phyloP scores from a whole-genome alignment of 805 yeast species.

The Yamadazyma laniorum region DNA sequence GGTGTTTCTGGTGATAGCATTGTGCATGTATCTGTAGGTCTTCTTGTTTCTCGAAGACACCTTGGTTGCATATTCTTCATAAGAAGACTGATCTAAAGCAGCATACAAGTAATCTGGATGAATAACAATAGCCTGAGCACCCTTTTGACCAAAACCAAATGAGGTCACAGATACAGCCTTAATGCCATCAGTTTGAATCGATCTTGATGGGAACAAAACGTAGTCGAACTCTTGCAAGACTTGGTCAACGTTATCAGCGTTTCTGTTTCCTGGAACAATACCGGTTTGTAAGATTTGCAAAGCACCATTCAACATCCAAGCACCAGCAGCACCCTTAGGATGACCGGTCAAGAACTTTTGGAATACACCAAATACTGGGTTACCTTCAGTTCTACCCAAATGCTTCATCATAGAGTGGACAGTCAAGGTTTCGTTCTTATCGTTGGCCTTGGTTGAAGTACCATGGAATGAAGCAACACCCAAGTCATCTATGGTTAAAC shows the following conservation, averaged over 20 bases:
- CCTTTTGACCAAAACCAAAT: slow-evolving; percentile 99
- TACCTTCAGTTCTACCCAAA: slow-evolving; percentile 95
- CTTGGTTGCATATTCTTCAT: slow-evolving; percentile 66
- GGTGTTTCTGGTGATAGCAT: slow-evolving; percentile 86
- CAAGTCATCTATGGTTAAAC: slow-evolving; percentile 89
- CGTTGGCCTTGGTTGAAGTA: slow-evolving; percentile 97
- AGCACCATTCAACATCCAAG: slow-evolving; percentile 99
- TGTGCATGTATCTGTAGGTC: slow-evolving; percentile 94
- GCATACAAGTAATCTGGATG: slow-evolving; percentile 94
- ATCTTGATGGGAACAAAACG: slow-evolving; percentile 90
- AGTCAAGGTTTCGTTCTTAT: slow-evolving; percentile 94
- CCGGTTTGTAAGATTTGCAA: slow-evolving; percentile 90
- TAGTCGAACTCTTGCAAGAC: slow-evolving; percentile 78
- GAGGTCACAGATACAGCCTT: slow-evolving; percentile 97
- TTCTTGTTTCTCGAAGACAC: slow-evolving; percentile 80
- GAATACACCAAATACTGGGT: slow-evolving; percentile 97
- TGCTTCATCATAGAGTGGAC: slow-evolving; percentile 91
- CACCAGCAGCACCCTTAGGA: slow-evolving; percentile 99
- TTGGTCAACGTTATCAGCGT: slow-evolving; percentile 94
- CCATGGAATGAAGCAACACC: slow-evolving; percentile 99
- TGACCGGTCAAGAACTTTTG: slow-evolving; percentile 99
- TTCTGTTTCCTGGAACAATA: slow-evolving; percentile 96
- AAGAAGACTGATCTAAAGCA: slow-evolving; percentile 67
- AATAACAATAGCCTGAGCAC: slow-evolving; percentile 90
- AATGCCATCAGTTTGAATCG: slow-evolving; percentile 92